Base-by-base conservation (phyloP, 441 rosid genomes). In the Adansonia grandidieri region DNA sequence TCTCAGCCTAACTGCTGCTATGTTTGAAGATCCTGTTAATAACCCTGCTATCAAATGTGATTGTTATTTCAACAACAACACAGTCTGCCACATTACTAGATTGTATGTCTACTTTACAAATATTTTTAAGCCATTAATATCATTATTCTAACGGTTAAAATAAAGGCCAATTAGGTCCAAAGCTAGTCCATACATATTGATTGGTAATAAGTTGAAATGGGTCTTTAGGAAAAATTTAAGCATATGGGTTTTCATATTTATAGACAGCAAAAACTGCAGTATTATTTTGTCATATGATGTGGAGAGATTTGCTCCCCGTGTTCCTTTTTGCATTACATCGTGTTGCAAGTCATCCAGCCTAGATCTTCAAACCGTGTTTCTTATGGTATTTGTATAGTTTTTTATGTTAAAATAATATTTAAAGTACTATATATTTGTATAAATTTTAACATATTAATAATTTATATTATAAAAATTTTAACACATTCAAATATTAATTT, bases 21-120 rank as follows among this genome's bases (percentile, higher is more conserved):
- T 47, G 63, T 77, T 86, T 53, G 83, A 73, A 56, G 51, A 69
- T 53, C 0, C 0, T 0, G 0, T 1, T 8, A 73, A 78, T 83
- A 87, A 86, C 40, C 89, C 88, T 13, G 77, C 79, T 6, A 85
- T 88, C 88, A 86, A 82, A 82, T 90, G 93, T 76, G 86, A 77
- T 60, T 90, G 93, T 60, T 62, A 83, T 73, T 80, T 6, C 80
- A 32, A 47, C 56, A 80, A 42, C 24, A 9, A 2, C 78, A 75
- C 90, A 54, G n/a, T 76, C 76, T 90, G 93, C 84, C 93, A 80
- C 81, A 84, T 90, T 42, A 87, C 86, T 37, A 79, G 80, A 24
- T 74, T 90, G 93, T 87, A 83, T 32, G 81, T 53, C 13, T 20
- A 19, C 45, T 15, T 5, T 1, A 2, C 2, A 9, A 48, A n/a